Evolutionary conservation across 352 stramenopile genomes (phyloP).

Genomic region (Phytophthora brassicae): DNA sequence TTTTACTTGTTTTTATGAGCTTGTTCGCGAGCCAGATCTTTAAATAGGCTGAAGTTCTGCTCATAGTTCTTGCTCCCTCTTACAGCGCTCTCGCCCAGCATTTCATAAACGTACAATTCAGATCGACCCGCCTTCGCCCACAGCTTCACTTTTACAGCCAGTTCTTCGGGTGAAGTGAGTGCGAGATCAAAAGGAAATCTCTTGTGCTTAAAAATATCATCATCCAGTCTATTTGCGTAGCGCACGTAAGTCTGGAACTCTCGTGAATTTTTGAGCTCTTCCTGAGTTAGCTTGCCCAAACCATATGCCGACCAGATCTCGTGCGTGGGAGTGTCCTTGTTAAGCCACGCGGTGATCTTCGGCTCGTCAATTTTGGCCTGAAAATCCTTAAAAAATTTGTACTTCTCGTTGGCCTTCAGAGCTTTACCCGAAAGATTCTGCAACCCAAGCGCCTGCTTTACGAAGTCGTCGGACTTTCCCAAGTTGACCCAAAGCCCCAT

Average conservation of each 20-base stretch:
- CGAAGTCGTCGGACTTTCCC: neutral
- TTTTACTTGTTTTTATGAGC: too few relatives aligned
- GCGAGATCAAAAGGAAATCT: slow-evolving; percentile 3
- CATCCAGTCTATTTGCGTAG: slow-evolving; percentile 1
- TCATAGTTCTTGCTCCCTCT: neutral
- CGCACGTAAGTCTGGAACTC: neutral
- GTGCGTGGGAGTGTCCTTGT: slow-evolving; percentile 4
- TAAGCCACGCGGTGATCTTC: neutral
- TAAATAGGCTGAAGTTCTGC: too few relatives aligned
- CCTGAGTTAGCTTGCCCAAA: neutral
- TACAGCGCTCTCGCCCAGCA: slow-evolving; percentile 2
- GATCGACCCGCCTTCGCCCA: slow-evolving; percentile 1
- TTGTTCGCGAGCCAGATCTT: too few relatives aligned
- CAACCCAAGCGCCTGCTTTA: slow-evolving; percentile 1
- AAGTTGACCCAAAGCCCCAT: neutral
- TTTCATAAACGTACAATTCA: slow-evolving; percentile 1
- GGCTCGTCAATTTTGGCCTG: neutral
- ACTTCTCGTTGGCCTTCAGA: slow-evolving; percentile 4
- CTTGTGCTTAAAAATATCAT: slow-evolving; percentile 4
- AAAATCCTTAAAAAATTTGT: slow-evolving; percentile 4
- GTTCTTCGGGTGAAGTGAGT: neutral
- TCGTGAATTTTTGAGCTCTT: neutral
- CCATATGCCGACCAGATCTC: slow-evolving; percentile 1
- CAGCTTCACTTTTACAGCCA: slow-evolving; percentile 1
- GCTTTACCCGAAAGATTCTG: neutral